phyloP scores from a whole-genome alignment of 345 rosid genomes.

The Hibiscus trionum region DNA sequence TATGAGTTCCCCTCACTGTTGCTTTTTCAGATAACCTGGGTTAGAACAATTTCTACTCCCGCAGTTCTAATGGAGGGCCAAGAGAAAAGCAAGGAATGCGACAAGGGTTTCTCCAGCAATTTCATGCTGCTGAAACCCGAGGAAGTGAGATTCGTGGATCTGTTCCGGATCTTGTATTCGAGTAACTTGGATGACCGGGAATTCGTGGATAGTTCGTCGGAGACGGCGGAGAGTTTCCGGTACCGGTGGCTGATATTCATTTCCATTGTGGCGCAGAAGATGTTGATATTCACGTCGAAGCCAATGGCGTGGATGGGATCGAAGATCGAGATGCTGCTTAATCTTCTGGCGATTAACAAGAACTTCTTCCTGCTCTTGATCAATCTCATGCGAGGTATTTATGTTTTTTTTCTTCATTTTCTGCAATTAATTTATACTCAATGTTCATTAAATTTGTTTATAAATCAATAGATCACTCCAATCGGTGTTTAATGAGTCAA shows the following conservation, averaged over 20 bases:
- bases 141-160: conserved; percentile 40
- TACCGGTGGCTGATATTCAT: conserved; percentile 58
- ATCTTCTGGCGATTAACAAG: conserved; percentile 36
- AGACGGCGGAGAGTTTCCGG: conserved; percentile 32
- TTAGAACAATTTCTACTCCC: neutral
- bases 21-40: neutral
- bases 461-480: neutral
- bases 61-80: neutral
- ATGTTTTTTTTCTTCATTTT: neutral
- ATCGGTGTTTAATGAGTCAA: neutral
- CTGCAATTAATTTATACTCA: neutral
- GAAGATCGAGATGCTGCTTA: conserved; percentile 34
- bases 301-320: conserved; percentile 47
- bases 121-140: conserved; percentile 56
- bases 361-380: conserved; percentile 24
- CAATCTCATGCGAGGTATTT: conserved; percentile 28
- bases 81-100: conserved; percentile 25
- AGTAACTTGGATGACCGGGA: conserved; percentile 27
- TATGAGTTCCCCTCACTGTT: neutral
- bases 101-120: conserved; percentile 36
- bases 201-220: conserved; percentile 40
- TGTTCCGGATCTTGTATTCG: conserved; percentile 37
- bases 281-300: conserved; percentile 28
- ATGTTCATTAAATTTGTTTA: neutral
- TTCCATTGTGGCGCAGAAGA: conserved; percentile 45